phyloP scores from a whole-genome alignment of 2,329 filamentous ascomycete species.

The Westerdykella sp. region DNA sequence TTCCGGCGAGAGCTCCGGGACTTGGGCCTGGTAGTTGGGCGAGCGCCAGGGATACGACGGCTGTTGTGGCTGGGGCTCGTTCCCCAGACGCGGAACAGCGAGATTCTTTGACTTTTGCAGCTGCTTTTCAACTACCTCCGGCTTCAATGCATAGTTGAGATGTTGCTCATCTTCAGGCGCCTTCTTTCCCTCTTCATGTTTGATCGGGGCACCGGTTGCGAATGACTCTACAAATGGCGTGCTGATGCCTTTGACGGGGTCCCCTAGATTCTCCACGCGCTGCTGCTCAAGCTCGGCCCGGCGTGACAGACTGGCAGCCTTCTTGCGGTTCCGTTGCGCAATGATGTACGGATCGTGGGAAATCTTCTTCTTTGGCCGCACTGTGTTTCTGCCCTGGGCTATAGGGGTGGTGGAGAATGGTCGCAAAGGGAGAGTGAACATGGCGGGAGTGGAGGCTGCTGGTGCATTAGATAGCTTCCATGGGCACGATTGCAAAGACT shows the following conservation, averaged over 20 bases:
- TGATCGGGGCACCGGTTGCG: conserved; percentile 50
- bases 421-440: conserved; percentile 50
- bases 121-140: conserved; percentile 60
- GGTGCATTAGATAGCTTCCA: neutral
- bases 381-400: conserved; percentile 48
- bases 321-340: conserved; percentile 75
- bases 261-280: conserved; percentile 61
- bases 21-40: neutral
- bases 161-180: conserved; percentile 36
- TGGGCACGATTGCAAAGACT: neutral
- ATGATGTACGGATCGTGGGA: conserved; percentile 76
- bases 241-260: conserved; percentile 69
- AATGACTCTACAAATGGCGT: conserved; percentile 84
- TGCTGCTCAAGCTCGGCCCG: conserved; percentile 62
- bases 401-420: conserved; percentile 59
- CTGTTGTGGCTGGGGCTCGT: conserved; percentile 5
- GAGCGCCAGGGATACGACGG: conserved; percentile 8
- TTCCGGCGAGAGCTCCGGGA: conserved; percentile 10
- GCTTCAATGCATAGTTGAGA: conserved; percentile 71
- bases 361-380: conserved; percentile 49
- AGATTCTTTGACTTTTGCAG: conserved; percentile 63
- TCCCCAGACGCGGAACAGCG: conserved; percentile 48
- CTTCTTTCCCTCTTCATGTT: conserved; percentile 14
- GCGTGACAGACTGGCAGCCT: conserved; percentile 72
- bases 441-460: conserved; percentile 18